These are phyloP conservation scores for Saccharomycopsis hybrid DNA, from an alignment of 1,139 yeast genomes.

Conservation along the genomic window DNA sequence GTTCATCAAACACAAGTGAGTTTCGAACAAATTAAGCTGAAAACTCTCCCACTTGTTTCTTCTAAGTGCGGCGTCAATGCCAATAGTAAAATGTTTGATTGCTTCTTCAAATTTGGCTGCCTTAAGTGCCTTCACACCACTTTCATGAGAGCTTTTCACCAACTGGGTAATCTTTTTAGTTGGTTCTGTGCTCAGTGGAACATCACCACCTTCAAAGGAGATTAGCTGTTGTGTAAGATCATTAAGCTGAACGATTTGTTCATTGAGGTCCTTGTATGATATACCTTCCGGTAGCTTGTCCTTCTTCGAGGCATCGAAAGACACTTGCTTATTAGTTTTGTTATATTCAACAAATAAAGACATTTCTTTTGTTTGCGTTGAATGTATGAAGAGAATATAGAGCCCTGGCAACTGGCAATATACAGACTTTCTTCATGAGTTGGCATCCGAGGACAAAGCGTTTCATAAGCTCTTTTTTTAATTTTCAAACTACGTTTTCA, in stretches of 20 bases:
- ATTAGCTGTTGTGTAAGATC: constrained; percentile 54
- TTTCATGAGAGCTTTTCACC: constrained; percentile 67
- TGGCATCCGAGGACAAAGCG: too few species aligned
- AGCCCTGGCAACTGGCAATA: too few species aligned
- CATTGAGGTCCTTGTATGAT: constrained; percentile 31
- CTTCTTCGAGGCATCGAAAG: not conserved
- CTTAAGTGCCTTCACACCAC: constrained; percentile 62
- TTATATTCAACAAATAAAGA: constrained; percentile 1
- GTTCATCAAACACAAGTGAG: constrained; percentile 64
- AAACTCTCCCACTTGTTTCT: constrained; percentile 86
- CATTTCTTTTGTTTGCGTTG: too few species aligned
- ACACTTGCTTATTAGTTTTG: constrained; percentile 6
- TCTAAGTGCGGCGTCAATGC: constrained; percentile 64
- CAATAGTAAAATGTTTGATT: constrained; percentile 63
- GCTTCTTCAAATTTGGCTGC: constrained; percentile 64
- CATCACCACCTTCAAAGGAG: constrained; percentile 44
- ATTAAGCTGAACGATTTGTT: constrained; percentile 59
- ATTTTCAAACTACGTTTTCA: too few species aligned
- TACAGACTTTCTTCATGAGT: too few species aligned
- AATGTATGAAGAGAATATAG: too few species aligned
- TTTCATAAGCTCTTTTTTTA: too few species aligned
- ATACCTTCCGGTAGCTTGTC: not conserved
- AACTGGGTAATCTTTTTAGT: constrained; percentile 55
- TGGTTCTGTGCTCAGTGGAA: constrained; percentile 54
- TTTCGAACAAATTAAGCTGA: constrained; percentile 72